These are phyloP conservation scores for Melanogaster broomeanus DNA, from an alignment of 768 basidiomycete species.

Conservation along the genomic window DNA sequence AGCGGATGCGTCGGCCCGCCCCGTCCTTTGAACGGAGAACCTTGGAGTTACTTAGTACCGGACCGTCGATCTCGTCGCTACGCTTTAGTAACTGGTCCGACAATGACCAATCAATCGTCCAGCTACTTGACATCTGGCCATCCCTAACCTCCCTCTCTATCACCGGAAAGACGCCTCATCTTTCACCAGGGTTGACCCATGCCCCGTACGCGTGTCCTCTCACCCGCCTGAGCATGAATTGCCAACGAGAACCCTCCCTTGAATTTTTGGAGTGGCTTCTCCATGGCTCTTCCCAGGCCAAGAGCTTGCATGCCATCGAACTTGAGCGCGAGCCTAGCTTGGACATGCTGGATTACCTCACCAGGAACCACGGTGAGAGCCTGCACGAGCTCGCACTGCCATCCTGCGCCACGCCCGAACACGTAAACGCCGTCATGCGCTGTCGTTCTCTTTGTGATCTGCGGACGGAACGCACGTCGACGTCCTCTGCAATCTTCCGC, in stretches of 20 bases:
- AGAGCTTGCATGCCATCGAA: constrained; percentile 50
- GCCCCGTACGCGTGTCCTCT: constrained; percentile 49
- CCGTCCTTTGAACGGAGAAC: constrained; percentile 57
- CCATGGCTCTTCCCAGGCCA: constrained; percentile 49
- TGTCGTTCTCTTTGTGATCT: constrained; percentile 56
- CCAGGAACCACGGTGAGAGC: constrained; percentile 46
- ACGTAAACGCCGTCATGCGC: constrained; percentile 44
- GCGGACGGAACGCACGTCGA: constrained; percentile 54
- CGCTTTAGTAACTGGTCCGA: constrained; percentile 75
- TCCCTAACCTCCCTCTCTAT: constrained; percentile 56
- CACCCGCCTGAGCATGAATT: constrained; percentile 60
- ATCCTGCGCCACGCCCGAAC: constrained; percentile 49
- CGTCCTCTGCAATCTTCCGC: constrained; percentile 47
- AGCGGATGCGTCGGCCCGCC: constrained; percentile 50
- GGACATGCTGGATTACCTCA: constrained; percentile 56
- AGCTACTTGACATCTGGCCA: constrained; percentile 67
- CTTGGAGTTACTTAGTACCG: constrained; percentile 51
- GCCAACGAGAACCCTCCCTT: constrained; percentile 59
- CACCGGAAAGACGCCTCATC: constrained; percentile 57
- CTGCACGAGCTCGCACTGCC: constrained; percentile 62
- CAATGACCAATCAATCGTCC: constrained; percentile 53
- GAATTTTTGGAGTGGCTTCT: constrained; percentile 75
- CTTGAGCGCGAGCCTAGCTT: constrained; percentile 60
- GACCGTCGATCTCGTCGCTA: constrained; percentile 53
- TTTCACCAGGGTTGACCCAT: constrained; percentile 38